Percentiles rank a stretch among this genome's conserved stretches.
phyloP scores from a whole-genome alignment of 192 early-diverging fungal genomes.

The Podila minutissima region DNA sequence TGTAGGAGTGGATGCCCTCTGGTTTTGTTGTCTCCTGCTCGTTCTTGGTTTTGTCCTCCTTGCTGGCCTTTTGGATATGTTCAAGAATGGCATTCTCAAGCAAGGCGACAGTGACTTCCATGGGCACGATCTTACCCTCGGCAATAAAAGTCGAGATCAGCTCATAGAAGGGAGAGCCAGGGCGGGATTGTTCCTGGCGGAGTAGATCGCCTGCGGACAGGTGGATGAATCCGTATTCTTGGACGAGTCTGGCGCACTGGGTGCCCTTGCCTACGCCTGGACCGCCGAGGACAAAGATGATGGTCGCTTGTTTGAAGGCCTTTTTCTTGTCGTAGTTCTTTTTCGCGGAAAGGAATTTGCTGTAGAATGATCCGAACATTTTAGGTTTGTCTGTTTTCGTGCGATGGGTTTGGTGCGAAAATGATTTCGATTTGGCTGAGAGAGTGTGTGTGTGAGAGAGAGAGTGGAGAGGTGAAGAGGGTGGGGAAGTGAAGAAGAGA shows the following conservation, averaged over 20 bases:
- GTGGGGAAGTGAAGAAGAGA: too few species aligned
- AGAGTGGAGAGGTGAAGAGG: too few species aligned
- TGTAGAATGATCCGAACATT: background rate
- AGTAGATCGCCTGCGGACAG: conserved; percentile 71
- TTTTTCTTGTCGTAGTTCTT: background rate
- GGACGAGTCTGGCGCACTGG: conserved; percentile 60
- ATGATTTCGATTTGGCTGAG: too few species aligned
- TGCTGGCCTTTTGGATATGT: background rate
- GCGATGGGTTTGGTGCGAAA: background rate
- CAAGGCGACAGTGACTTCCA: conserved; percentile 49
- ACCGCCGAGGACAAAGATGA: conserved; percentile 20
- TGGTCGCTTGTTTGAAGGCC: conserved; percentile 4
- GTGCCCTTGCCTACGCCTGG: conserved; percentile 53
- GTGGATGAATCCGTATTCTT: conserved; percentile 57
- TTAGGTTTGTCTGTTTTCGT: background rate
- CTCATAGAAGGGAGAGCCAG: conserved; percentile 51
- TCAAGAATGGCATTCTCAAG: conserved; percentile 8
- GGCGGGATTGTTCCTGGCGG: conserved; percentile 59
- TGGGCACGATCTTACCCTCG: conserved; percentile 71
- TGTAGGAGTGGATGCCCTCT: conserved; percentile 16
- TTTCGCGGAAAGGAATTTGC: background rate
- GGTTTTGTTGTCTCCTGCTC: background rate
- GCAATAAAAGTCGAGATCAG: conserved; percentile 58
- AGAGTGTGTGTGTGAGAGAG: too few species aligned
- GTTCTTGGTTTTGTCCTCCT: background rate